Evolutionary conservation across 805 yeast species (phyloP).

Genomic region (Nakazawaea wyomingensis): DNA sequence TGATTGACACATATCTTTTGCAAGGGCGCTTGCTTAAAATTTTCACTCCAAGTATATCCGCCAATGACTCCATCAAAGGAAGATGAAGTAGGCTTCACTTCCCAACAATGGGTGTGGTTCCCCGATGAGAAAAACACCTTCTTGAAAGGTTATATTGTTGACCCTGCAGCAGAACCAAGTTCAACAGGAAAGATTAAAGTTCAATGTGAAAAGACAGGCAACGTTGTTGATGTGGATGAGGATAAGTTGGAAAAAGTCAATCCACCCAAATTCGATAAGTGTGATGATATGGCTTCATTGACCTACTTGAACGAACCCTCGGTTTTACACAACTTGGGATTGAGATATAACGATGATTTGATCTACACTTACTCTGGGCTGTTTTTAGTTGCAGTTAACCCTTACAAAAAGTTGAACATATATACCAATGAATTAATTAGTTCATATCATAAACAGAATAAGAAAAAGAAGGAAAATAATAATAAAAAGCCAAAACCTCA

Average conservation of each 20-base stretch:
- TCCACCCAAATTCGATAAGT: slow-evolving; percentile 85
- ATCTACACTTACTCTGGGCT: slow-evolving; percentile 95
- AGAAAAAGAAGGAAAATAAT: slow-evolving; percentile 12
- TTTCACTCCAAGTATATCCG: neutral
- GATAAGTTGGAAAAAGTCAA: slow-evolving; percentile 61
- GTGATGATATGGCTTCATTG: slow-evolving; percentile 92
- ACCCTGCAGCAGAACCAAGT: slow-evolving; percentile 31
- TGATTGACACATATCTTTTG: no score
- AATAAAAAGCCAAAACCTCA: slow-evolving; percentile 55
- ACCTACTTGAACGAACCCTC: slow-evolving; percentile 94
- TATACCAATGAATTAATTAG: slow-evolving; percentile 57
- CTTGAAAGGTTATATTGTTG: slow-evolving; percentile 54
- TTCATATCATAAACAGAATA: slow-evolving; percentile 37
- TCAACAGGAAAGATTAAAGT: slow-evolving; percentile 32
- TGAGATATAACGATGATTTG: slow-evolving; percentile 70
- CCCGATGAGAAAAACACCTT: slow-evolving; percentile 56
- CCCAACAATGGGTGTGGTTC: slow-evolving; percentile 71
- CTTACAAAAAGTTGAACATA: slow-evolving; percentile 71
- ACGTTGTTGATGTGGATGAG: slow-evolving; percentile 35
- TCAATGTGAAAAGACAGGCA: slow-evolving; percentile 33
- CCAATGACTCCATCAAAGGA: slow-evolving; percentile 6
- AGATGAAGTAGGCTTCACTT: slow-evolving; percentile 10
- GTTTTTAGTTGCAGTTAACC: slow-evolving; percentile 92
- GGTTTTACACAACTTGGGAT: slow-evolving; percentile 77
- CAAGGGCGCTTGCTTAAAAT: neutral